A percentile compares a stretch with the other conserved stretches of the same genome.
These are phyloP conservation scores for Barnettozyma californica DNA, from an alignment of 805 yeast genomes.

Conservation along the genomic window DNA sequence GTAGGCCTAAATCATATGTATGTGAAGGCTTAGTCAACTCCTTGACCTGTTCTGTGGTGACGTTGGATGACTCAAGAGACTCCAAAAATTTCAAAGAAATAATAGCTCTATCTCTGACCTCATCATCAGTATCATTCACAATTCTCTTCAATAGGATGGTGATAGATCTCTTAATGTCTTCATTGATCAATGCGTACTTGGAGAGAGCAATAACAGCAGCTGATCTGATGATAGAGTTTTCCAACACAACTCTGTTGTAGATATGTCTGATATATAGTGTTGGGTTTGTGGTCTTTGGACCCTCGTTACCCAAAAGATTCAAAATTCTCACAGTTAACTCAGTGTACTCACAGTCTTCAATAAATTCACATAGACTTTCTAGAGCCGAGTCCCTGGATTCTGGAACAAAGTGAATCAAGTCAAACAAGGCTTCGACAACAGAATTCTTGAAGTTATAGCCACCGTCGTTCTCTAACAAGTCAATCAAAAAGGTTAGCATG, in stretches of 20 bases:
- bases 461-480: conserved; percentile 86
- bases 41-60: conserved; percentile 31
- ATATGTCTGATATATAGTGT: conserved; percentile 91
- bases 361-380: conserved; percentile 89
- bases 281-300: conserved; percentile 82
- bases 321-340: conserved; percentile 90
- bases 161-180: conserved; percentile 60
- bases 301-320: conserved; percentile 90
- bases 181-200: conserved; percentile 78
- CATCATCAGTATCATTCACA: conserved; percentile 86
- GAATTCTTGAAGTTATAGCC: conserved; percentile 79
- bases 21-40: conserved; percentile 61
- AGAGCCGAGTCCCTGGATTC: conserved; percentile 77
- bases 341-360: conserved; percentile 96
- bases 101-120: conserved; percentile 96
- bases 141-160: conserved; percentile 75
- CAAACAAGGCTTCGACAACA: conserved; percentile 89
- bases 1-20: conserved; percentile 65
- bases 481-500: conserved; percentile 76
- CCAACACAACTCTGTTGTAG: conserved; percentile 93
- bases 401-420: conserved; percentile 82
- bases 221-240: conserved; percentile 90
- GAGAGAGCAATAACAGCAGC: conserved; percentile 92
- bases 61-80: conserved; percentile 27
- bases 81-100: conserved; percentile 67